Conservation (phyloP, 108 stramenopile genomes). For the Seminavis robusta region DNA sequence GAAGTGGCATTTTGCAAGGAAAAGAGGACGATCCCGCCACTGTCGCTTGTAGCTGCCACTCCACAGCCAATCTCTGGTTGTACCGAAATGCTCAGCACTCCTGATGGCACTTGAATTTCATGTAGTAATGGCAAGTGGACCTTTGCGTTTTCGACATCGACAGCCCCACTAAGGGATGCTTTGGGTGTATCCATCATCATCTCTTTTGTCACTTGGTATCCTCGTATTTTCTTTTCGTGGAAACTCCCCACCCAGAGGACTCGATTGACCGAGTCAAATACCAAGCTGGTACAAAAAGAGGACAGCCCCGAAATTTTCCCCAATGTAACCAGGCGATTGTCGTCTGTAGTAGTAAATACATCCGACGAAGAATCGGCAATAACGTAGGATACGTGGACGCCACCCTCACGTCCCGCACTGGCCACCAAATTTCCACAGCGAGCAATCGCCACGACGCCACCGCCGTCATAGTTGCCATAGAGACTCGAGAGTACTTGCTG, state of each 20-base stretch:
- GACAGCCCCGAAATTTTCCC: conserved; percentile 18
- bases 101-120: conserved; percentile 16
- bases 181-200: too few species aligned
- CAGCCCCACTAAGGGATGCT: too few species aligned
- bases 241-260: background rate
- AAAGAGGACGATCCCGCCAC: conserved; percentile 41
- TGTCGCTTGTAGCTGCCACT: conserved; percentile 43
- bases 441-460: conserved; percentile 50
- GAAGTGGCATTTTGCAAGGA: conserved; percentile 37
- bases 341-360: too few species aligned
- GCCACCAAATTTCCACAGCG: conserved; percentile 41
- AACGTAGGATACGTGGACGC: conserved; percentile 40
- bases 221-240: conserved; percentile 9
- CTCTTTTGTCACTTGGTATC: too few species aligned
- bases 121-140: too few species aligned
- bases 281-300: too few species aligned
- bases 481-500: conserved; percentile 4
- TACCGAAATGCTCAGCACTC: conserved; percentile 17
- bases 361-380: too few species aligned
- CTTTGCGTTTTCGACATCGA: too few species aligned
- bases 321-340: conserved; percentile 11
- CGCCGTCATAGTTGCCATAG: conserved; percentile 56
- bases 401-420: conserved; percentile 59
- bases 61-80: conserved; percentile 39
- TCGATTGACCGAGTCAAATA: background rate